Evolutionary conservation across 192 early-diverging fungal genomes (phyloP).

Genomic region (Coemansia guatemalensis): DNA sequence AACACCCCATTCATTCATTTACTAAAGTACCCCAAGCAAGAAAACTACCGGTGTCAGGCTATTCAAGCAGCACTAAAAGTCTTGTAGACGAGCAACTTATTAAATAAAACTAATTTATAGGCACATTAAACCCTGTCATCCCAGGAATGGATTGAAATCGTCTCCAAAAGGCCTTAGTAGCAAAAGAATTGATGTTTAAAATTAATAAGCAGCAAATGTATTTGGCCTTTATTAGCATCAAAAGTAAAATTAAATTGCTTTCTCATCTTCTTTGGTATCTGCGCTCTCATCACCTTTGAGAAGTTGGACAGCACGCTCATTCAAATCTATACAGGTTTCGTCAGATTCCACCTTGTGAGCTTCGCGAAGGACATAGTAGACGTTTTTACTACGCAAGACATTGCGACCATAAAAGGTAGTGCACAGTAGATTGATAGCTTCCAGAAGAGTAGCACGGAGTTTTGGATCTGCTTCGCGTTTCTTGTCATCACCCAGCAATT

Average conservation of each 20-base stretch:
- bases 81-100: too few species aligned
- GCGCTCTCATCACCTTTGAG: constrained; percentile 75
- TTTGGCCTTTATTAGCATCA: not conserved
- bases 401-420: constrained; percentile 74
- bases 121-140: too few species aligned
- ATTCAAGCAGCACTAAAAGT: too few species aligned
- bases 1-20: too few species aligned
- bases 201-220: not conserved
- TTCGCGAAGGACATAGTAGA: constrained; percentile 84
- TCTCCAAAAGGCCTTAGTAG: not conserved
- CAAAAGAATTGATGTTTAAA: not conserved
- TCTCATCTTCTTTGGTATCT: constrained; percentile 46
- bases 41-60: too few species aligned
- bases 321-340: constrained; percentile 67
- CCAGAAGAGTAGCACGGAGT: constrained; percentile 72
- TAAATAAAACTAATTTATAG: too few species aligned
- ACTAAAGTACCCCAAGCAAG: too few species aligned
- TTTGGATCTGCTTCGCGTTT: constrained; percentile 77
- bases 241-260: constrained; percentile 14
- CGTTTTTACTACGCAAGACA: constrained; percentile 74
- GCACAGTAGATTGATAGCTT: constrained; percentile 79
- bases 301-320: constrained; percentile 81
- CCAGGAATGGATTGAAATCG: too few species aligned
- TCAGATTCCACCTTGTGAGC: constrained; percentile 75
- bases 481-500: constrained; percentile 80